Conservation (phyloP, 441 rosid genomes). For the Bruguiera hainesii region DNA sequence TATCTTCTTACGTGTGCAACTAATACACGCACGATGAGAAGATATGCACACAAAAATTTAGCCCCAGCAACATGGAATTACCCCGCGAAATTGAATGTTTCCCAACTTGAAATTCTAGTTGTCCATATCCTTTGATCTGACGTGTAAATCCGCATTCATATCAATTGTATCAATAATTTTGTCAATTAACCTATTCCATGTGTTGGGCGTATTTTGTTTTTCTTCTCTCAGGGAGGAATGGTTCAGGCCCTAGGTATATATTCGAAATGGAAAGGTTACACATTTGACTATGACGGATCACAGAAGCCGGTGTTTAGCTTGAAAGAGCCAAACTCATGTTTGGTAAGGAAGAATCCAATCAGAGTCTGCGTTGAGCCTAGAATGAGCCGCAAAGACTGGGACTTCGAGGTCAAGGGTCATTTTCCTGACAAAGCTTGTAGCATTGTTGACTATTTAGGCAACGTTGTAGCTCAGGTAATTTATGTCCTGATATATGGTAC, state of each 20-base stretch:
- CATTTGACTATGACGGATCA: slow-evolving; percentile 48
- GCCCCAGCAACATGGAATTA: no score
- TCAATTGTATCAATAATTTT: background rate
- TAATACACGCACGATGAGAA: no score
- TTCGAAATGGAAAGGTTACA: slow-evolving; percentile 71
- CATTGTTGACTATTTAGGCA: slow-evolving; percentile 51
- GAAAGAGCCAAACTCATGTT: slow-evolving; percentile 53
- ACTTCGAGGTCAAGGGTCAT: slow-evolving; percentile 57
- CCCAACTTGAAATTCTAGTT: no score
- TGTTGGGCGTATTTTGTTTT: no score
- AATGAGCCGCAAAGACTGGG: slow-evolving; percentile 27
- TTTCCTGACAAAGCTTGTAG: slow-evolving; percentile 63
- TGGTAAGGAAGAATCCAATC: slow-evolving; percentile 35
- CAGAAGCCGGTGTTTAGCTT: slow-evolving; percentile 54
- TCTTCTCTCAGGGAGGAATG: slow-evolving; percentile 47
- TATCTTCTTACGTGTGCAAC: no score
- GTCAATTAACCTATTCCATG: background rate
- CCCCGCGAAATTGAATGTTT: no score
- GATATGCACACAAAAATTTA: no score
- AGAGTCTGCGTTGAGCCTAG: slow-evolving; percentile 38
- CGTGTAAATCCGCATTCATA: no score
- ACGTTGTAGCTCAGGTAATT: slow-evolving; percentile 49
- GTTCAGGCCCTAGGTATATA: slow-evolving; percentile 64
- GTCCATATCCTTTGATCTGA: background rate
- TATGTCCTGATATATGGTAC: background rate